A percentile compares a stretch with the other conserved stretches of the same genome.
phyloP scores from a whole-genome alignment of 148 eudicot genomes.

The Camellia granthamiana region DNA sequence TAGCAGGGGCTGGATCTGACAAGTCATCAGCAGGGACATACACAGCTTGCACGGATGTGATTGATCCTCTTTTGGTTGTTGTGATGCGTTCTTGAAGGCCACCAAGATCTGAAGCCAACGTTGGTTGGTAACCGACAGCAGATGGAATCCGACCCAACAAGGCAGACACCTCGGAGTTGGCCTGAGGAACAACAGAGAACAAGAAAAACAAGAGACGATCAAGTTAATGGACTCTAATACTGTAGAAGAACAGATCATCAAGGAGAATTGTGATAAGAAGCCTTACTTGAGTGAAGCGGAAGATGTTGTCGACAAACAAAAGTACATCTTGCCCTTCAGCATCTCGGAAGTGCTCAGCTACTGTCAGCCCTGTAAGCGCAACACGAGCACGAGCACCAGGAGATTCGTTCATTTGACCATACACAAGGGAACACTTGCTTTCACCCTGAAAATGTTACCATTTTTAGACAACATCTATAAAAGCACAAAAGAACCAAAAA shows the following conservation, averaged over 20 bases:
- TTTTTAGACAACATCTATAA: neutral
- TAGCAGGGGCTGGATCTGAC: slow-evolving; percentile 30
- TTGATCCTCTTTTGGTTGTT: slow-evolving; percentile 27
- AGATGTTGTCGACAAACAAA: slow-evolving; percentile 67
- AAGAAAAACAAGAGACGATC: neutral
- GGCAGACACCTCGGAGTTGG: slow-evolving; percentile 45
- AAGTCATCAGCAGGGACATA: slow-evolving; percentile 33
- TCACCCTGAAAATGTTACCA: slow-evolving; percentile 33
- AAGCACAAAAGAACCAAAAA: neutral
- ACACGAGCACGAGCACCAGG: slow-evolving; percentile 84
- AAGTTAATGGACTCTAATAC: slow-evolving; percentile 1
- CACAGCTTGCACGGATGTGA: slow-evolving; percentile 30
- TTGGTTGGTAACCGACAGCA: slow-evolving; percentile 32
- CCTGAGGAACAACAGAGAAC: slow-evolving; percentile 24
- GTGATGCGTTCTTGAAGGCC: slow-evolving; percentile 32
- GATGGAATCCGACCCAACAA: slow-evolving; percentile 30
- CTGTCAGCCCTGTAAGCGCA: slow-evolving; percentile 70
- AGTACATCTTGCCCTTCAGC: slow-evolving; percentile 72
- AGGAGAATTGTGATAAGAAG: neutral
- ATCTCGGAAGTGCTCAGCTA: slow-evolving; percentile 22
- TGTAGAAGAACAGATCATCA: neutral
- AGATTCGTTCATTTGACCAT: slow-evolving; percentile 77
- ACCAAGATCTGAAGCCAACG: slow-evolving; percentile 30
- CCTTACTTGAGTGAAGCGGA: slow-evolving; percentile 66
- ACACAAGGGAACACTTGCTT: slow-evolving; percentile 70